phyloP scores from a whole-genome alignment of 306 rosid species.

The Trifolium pratense region DNA sequence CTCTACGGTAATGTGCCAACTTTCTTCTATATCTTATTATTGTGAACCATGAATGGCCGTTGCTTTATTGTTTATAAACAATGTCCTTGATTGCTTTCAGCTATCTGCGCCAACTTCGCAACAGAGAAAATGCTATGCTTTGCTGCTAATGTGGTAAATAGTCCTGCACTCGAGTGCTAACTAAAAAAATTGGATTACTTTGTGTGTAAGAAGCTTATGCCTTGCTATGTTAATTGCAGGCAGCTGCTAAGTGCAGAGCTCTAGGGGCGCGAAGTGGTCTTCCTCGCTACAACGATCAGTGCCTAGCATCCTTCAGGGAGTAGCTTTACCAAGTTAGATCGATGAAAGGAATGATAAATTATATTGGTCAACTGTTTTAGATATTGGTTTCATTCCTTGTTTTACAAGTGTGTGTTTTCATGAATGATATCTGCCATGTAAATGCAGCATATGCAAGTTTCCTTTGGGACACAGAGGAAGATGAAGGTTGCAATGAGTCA shows the following conservation, averaged over 20 bases:
- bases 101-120: conserved; percentile 69
- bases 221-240: conserved; percentile 54
- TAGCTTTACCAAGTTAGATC: conserved; percentile 17
- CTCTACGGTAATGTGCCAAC: conserved; percentile 62
- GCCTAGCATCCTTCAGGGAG: conserved; percentile 53
- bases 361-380: background rate
- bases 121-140: conserved; percentile 75
- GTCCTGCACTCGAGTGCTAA: conserved; percentile 12
- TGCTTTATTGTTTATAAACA: background rate
- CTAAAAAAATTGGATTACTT: too few species aligned
- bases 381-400: background rate
- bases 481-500: conserved; percentile 32
- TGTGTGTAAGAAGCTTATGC: conserved; percentile 10
- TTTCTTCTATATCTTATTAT: conserved; percentile 18
- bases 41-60: too few species aligned
- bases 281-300: conserved; percentile 57
- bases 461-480: conserved; percentile 85
- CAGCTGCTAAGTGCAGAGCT: conserved; percentile 74
- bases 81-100: conserved; percentile 52
- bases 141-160: conserved; percentile 79
- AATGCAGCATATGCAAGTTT: conserved; percentile 88
- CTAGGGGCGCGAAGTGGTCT: conserved; percentile 84
- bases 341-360: too few species aligned
- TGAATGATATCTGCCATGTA: conserved; percentile 59
- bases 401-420: conserved; percentile 36